These are phyloP conservation scores for Termitomyces sp. DNA, from an alignment of 768 basidiomycete species.

Conservation along the genomic window DNA sequence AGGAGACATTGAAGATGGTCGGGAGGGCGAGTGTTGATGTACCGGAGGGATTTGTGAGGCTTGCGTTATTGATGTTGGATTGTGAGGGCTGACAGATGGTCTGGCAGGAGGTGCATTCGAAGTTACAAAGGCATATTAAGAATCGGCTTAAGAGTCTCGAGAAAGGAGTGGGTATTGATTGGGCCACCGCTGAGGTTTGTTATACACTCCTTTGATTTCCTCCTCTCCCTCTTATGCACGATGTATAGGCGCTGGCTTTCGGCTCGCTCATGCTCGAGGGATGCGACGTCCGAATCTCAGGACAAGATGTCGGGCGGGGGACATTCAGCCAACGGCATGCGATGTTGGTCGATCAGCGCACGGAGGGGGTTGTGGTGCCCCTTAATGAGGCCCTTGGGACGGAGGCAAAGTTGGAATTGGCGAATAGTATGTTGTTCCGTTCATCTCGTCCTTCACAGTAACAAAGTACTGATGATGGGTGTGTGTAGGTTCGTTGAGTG, in stretches of 20 bases:
- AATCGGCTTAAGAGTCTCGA: constrained; percentile 68
- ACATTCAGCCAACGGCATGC: constrained; percentile 90
- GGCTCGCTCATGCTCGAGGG: constrained; percentile 84
- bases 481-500: constrained; percentile 73
- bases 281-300: constrained; percentile 82
- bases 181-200: constrained; percentile 83
- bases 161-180: constrained; percentile 72
- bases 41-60: constrained; percentile 54
- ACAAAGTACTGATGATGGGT: neutral
- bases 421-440: constrained; percentile 61
- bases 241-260: constrained; percentile 73
- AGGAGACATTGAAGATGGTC: constrained; percentile 47
- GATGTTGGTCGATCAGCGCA: constrained; percentile 87
- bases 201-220: too few species aligned
- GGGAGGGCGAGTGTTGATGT: constrained; percentile 67
- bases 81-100: constrained; percentile 29
- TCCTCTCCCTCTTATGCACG: neutral
- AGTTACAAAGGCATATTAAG: constrained; percentile 78
- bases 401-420: constrained; percentile 73
- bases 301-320: constrained; percentile 90
- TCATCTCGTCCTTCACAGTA: neutral
- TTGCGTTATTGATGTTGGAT: neutral
- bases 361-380: constrained; percentile 76
- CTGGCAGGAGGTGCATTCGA: constrained; percentile 70
- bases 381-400: constrained; percentile 72